A percentile compares a stretch with the other conserved stretches of the same genome.
phyloP scores from a whole-genome alignment of 148 eudicot species.

The Cornus controversa region DNA sequence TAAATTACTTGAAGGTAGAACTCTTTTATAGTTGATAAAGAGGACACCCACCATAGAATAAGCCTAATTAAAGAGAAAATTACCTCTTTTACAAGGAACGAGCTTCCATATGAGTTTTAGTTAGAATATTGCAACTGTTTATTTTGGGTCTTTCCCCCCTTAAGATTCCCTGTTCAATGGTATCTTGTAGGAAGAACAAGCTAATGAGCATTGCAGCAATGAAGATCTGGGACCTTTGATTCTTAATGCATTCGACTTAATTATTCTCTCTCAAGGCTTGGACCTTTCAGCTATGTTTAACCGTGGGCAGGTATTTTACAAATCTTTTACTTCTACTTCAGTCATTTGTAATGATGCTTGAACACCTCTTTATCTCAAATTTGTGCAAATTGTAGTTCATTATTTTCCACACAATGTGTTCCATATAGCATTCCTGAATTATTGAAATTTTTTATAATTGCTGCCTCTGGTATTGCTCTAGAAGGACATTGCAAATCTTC shows the following conservation, averaged over 20 bases:
- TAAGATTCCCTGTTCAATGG: not conserved
- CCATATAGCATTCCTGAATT: not conserved
- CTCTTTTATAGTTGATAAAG: not conserved
- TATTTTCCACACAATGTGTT: not conserved
- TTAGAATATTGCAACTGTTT: not conserved
- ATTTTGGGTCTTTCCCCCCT: not conserved
- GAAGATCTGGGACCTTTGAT: constrained; percentile 68
- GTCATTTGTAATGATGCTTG: not conserved
- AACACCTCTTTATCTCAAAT: not conserved
- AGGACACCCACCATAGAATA: not conserved
- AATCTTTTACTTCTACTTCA: not conserved
- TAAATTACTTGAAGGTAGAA: not conserved
- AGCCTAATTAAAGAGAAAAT: not conserved
- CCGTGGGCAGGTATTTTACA: constrained; percentile 63
- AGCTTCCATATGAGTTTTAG: not conserved
- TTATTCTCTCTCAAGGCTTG: constrained; percentile 87
- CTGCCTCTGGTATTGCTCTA: not conserved
- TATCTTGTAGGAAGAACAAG: constrained; percentile 58
- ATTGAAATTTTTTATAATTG: not conserved
- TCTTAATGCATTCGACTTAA: constrained; percentile 93
- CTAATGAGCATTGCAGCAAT: constrained; percentile 38
- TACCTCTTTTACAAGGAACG: not conserved
- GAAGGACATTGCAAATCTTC: not conserved
- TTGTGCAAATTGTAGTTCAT: not conserved
- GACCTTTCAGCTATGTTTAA: constrained; percentile 82